phyloP scores from a whole-genome alignment of 495 filamentous ascomycete species.

The Trichoderma reesei region DNA sequence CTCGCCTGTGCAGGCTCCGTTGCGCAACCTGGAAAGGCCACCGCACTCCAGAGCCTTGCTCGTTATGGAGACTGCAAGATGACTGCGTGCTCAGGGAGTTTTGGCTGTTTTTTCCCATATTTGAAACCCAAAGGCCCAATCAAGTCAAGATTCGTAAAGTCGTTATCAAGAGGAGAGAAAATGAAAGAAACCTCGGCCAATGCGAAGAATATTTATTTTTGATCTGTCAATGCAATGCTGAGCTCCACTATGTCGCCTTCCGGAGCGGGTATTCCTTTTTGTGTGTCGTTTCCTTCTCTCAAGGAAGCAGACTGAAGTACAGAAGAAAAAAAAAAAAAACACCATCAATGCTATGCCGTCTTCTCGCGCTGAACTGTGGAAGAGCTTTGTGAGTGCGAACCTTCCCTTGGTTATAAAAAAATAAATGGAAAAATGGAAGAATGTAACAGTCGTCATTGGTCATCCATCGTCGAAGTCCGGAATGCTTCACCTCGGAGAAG shows the following conservation, averaged over 20 bases:
- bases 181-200: background rate
- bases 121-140: background rate
- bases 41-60: background rate
- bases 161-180: background rate
- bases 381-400: background rate
- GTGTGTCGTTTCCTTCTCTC: no score
- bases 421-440: no score
- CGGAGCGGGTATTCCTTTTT: constrained; percentile 7
- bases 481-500: constrained; percentile 13
- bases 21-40: background rate
- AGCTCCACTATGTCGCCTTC: constrained; percentile 8
- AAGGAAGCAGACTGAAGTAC: background rate
- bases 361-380: background rate
- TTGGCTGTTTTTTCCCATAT: background rate
- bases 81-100: background rate
- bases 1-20: background rate
- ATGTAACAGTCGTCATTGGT: no score
- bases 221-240: background rate
- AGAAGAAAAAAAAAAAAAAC: background rate
- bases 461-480: background rate
- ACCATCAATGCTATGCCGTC: background rate
- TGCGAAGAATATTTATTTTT: background rate
- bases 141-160: constrained; percentile 1
- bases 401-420: background rate
- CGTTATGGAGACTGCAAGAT: background rate